Evolutionary conservation across 2,329 filamentous ascomycete genomes (phyloP).

Genomic region (Pestalotiopsis fici): DNA sequence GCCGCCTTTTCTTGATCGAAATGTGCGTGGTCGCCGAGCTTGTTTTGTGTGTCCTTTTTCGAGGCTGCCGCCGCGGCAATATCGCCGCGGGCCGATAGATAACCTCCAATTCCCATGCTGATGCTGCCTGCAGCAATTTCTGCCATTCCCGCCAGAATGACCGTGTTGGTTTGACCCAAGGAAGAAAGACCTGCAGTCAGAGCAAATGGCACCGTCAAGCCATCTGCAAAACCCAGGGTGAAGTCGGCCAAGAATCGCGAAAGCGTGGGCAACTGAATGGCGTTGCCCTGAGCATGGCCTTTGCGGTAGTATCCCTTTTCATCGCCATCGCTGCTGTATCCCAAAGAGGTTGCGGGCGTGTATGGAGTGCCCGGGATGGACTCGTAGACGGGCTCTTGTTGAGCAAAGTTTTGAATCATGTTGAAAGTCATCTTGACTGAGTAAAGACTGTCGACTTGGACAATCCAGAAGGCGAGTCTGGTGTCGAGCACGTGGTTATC

Average conservation of each 20-base stretch:
- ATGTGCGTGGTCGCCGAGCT: not conserved
- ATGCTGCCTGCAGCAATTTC: constrained; percentile 77
- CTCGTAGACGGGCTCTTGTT: constrained; percentile 1
- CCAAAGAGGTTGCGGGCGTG: not conserved
- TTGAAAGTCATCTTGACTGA: not conserved
- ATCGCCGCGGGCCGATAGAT: constrained; percentile 66
- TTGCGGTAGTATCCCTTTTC: not conserved
- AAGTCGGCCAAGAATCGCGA: constrained; percentile 56
- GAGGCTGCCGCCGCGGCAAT: constrained; percentile 12
- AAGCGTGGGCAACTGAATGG: constrained; percentile 11
- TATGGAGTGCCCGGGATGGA: not conserved
- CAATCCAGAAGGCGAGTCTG: not conserved
- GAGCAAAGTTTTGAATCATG: not conserved
- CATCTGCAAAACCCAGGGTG: constrained; percentile 77
- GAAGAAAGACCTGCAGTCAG: constrained; percentile 72
- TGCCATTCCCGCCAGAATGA: constrained; percentile 72
- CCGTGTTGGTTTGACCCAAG: constrained; percentile 64
- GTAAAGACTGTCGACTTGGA: no score
- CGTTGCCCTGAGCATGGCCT: not conserved
- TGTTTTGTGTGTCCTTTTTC: not conserved
- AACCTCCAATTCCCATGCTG: constrained; percentile 76
- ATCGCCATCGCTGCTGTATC: constrained; percentile 3
- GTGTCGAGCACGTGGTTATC: not conserved
- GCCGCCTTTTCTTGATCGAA: constrained; percentile 36
- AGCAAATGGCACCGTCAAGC: constrained; percentile 78